Conservation (phyloP, 768 basidiomycete genomes). For the Mrakia gelida region DNA sequence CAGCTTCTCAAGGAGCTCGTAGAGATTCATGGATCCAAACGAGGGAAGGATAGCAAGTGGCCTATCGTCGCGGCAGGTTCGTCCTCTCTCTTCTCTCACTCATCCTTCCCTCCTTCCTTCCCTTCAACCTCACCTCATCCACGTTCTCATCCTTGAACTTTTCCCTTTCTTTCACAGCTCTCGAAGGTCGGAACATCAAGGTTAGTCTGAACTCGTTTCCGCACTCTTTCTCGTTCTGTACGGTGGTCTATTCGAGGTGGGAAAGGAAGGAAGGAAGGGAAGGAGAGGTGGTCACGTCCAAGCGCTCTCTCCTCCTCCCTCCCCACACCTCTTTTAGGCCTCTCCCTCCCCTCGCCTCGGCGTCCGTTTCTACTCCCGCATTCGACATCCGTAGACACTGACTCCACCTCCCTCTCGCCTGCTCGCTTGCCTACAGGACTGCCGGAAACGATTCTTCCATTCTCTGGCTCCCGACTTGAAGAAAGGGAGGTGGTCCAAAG, state of each 20-base stretch:
- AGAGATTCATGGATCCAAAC: constrained; percentile 30
- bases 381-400: neutral
- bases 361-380: too few species aligned
- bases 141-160: too few species aligned
- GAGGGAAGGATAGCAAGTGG: constrained; percentile 32
- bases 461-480: constrained; percentile 33
- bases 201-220: neutral
- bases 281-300: constrained; percentile 4
- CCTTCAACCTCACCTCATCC: neutral
- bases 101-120: neutral
- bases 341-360: neutral
- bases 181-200: constrained; percentile 33
- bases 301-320: neutral
- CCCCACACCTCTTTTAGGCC: neutral
- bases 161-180: neutral
- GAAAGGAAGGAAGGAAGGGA: neutral
- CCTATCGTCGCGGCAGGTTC: constrained; percentile 28
- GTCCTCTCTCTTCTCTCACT: neutral
- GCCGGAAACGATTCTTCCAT: constrained; percentile 33
- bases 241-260: neutral
- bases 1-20: constrained; percentile 28
- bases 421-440: constrained; percentile 10
- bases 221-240: too few species aligned
- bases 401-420: neutral
- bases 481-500: constrained; percentile 33